Evolutionary conservation across 768 basidiomycete genomes (phyloP).

Genomic region (Lactarius psammicola): DNA sequence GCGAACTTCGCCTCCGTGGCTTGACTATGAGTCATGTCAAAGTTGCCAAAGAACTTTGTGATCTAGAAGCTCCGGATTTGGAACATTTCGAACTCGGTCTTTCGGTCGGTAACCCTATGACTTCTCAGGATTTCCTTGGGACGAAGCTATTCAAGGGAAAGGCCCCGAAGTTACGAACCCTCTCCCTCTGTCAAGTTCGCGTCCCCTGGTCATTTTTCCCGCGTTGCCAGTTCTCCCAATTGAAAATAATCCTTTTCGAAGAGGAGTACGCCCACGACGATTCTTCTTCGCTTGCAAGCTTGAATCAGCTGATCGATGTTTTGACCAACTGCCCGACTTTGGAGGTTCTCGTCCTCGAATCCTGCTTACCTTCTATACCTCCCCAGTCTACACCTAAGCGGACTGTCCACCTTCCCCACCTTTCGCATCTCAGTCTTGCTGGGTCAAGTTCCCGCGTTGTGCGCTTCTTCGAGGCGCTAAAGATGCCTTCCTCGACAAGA

Average conservation of each 20-base stretch:
- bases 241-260: neutral
- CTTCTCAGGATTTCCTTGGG: neutral
- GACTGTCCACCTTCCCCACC: constrained; percentile 11
- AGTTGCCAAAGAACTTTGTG: neutral
- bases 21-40: neutral
- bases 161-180: constrained; percentile 9
- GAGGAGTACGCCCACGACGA: neutral
- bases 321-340: constrained; percentile 3
- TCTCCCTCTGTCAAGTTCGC: neutral
- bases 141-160: neutral
- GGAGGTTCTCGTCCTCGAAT: constrained; percentile 6
- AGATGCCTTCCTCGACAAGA: neutral
- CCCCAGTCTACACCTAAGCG: neutral
- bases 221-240: constrained; percentile 8
- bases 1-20: constrained; percentile 10
- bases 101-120: neutral
- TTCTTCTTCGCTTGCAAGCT: neutral
- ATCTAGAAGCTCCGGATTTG: constrained; percentile 3
- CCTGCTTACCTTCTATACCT: constrained; percentile 4
- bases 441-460: constrained; percentile 9
- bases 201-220: constrained; percentile 14
- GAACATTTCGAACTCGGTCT: constrained; percentile 13
- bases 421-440: constrained; percentile 3
- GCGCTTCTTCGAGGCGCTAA: constrained; percentile 8
- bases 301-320: constrained; percentile 1